Base-by-base conservation (phyloP, 2,329 filamentous ascomycete species). In the Coniochaeta ligniaria region DNA sequence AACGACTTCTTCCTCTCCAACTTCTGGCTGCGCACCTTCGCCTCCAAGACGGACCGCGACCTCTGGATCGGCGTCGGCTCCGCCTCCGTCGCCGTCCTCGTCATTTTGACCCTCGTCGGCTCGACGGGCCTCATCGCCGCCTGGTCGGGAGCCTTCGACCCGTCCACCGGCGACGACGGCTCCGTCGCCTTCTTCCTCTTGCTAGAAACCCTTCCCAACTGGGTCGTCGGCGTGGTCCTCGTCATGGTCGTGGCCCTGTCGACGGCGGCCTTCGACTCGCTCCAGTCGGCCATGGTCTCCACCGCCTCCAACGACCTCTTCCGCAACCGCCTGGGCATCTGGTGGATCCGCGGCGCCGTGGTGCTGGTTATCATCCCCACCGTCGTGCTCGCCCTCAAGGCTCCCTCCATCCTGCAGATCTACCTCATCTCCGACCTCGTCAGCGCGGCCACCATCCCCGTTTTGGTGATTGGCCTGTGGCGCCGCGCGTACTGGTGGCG, bases 1-100 rank as follows among this genome's bases (percentile, higher is more conserved):
- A 95, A 94, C 75, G 87, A 93, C 77, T 93, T 95, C 79, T 95
- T 95, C 78, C 79, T 95, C 50, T 91, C 89, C 35, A 88, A 85
- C 65, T 92, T 91, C 74, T 95, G 91, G 91, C 83, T 94, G 72
- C 87, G 91, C 58, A 90, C 90, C 6, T 95, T 95, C 69, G 88
- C 90, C 20, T 89, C 89, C 58, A 88, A 84, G 72, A 91, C 88
- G 0, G 90, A 95, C 78, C 87, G 82, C 68, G 90, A 94, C 69
- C 83, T 95, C 7, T 87, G 85, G 79, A 79, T 93, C 60, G 91
- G 90, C 57, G 82, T 90, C 33, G 82, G 82, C n/a, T 79, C 91
- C 57, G 90, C 91, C 20, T 83, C 83, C 8, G 75, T 84, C 3
- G 79, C 78, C 26, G 85, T 92, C 24, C 79, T 91, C 58, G 77